These are phyloP conservation scores for Ophiostoma sp. DNA, from an alignment of 2,329 filamentous ascomycete genomes.

Conservation along the genomic window DNA sequence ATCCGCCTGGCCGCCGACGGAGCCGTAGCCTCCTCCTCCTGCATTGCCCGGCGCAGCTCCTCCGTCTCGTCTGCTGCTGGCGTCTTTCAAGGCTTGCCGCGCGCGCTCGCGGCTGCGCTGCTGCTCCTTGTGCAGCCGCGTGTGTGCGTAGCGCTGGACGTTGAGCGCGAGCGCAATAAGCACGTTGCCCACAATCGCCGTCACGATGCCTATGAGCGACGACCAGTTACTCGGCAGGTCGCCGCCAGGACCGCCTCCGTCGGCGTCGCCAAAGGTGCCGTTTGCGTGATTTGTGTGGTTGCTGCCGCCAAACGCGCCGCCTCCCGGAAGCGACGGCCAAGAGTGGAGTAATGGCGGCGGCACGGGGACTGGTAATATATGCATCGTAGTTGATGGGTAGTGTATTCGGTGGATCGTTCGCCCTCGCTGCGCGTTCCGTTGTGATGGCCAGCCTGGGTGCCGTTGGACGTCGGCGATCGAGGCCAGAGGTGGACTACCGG, in stretches of 20 bases:
- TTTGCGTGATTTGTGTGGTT: conserved; percentile 6
- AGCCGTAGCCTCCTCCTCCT: conserved; percentile 23
- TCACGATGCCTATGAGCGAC: conserved; percentile 88
- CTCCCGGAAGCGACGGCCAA: conserved; percentile 26
- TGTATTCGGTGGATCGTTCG: not conserved
- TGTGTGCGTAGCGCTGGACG: conserved; percentile 92
- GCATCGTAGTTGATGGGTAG: conserved; percentile 19
- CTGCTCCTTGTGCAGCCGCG: conserved; percentile 68
- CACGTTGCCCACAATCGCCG: conserved; percentile 86
- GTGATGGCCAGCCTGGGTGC: not conserved
- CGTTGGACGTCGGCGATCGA: not conserved
- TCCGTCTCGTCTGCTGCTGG: not conserved
- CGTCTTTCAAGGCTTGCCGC: conserved; percentile 46
- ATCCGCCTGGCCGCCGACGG: conserved; percentile 25
- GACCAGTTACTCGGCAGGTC: conserved; percentile 66
- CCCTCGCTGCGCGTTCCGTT: not conserved
- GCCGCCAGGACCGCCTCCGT: conserved; percentile 37
- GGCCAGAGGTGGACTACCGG: conserved; percentile 5
- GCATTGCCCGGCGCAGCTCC: not conserved
- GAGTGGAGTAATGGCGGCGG: conserved; percentile 22
- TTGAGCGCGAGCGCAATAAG: conserved; percentile 94
- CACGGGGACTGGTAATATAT: conserved; percentile 15
- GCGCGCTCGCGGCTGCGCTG: conserved; percentile 39
- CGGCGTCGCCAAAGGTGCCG: conserved; percentile 25
- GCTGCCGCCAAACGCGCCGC: conserved; percentile 21